Evolutionary conservation across 2,329 filamentous ascomycete genomes (phyloP).

Genomic region (Clarireedia paspali): DNA sequence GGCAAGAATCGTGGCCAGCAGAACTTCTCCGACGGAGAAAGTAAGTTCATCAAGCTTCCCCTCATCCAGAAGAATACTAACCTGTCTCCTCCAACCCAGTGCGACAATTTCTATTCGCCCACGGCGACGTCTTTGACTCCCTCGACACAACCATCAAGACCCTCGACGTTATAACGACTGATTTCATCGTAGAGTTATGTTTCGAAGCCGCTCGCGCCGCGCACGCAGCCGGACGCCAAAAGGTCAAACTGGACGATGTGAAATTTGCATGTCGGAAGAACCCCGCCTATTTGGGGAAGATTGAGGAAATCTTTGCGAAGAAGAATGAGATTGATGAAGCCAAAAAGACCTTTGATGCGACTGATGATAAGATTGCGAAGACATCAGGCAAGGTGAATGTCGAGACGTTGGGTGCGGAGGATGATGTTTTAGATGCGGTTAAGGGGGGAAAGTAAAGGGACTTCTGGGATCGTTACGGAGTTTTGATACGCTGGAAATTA

Average conservation of each 20-base stretch:
- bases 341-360: constrained; percentile 65
- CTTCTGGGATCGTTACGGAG: too few species aligned
- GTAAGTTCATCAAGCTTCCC: constrained; percentile 38
- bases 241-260: constrained; percentile 98
- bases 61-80: background rate
- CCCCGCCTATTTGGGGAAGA: constrained; percentile 75
- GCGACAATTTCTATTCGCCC: constrained; percentile 66
- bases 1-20: constrained; percentile 77
- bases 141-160: constrained; percentile 78
- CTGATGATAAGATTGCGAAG: constrained; percentile 55
- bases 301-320: constrained; percentile 83
- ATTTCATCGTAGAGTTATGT: constrained; percentile 91
- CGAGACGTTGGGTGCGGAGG: constrained; percentile 45
- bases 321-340: constrained; percentile 80
- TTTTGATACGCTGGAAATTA: too few species aligned
- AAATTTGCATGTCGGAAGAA: constrained; percentile 88
- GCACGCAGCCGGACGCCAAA: constrained; percentile 80
- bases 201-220: constrained; percentile 83
- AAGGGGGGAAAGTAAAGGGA: constrained; percentile 17
- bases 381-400: constrained; percentile 38
- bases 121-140: constrained; percentile 70
- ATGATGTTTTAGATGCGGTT: constrained; percentile 40
- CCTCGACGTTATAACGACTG: constrained; percentile 91
- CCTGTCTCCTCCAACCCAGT: constrained; percentile 39
- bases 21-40: constrained; percentile 67